Base-by-base conservation (phyloP, 768 basidiomycete genomes). In the Thelephora aurantiotincta region DNA sequence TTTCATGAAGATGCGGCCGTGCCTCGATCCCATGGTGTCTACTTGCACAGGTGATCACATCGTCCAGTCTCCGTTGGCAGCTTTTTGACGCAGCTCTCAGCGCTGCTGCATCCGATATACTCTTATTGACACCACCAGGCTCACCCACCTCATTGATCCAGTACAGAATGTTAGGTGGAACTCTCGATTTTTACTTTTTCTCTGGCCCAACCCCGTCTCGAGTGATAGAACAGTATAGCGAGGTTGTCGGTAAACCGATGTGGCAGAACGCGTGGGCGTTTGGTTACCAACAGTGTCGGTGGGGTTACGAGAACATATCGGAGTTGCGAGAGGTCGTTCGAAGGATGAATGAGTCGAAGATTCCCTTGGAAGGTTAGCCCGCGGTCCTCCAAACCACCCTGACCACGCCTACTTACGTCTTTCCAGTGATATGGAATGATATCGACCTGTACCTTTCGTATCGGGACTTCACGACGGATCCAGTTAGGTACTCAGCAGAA, bases 231-330 rank as follows among this genome's bases (percentile, higher is more conserved):
- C 84, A 88, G 60, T 83, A 87, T 54, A 74, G 78, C 4, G 70
- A 65, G 33, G 63, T 77, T n/a, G 68, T 82, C 22, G 84, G 84
- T 3, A 64, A 74, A 35, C 82, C 85, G 2, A 74, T 73, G 26
- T 79, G 81, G 74, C 77, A 79, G 57, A 84, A 83, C 2, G 67
- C 68, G 34, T 88, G 82, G 80, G 77, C 75, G 4, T 82, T 87
- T 56, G 84, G 85, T 6, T 84, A 84, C 66, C 84, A 89, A 50
- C 69, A 84, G 13, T 81, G 80, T 65, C 71, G 72, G 49, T 78
- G 71, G 71, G 74, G 75, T 3, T 76, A 73, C 50, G 47, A 55
- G 26, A 65, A 74, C 53, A 55, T 85, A 16, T 72, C 66, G 47
- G 78, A 81, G 53, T 78, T 77, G 7, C 66, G 66, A 26, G 68